Evolutionary conservation across 495 filamentous ascomycete genomes (phyloP).

Genomic region (Parachaetomium inaequale): DNA sequence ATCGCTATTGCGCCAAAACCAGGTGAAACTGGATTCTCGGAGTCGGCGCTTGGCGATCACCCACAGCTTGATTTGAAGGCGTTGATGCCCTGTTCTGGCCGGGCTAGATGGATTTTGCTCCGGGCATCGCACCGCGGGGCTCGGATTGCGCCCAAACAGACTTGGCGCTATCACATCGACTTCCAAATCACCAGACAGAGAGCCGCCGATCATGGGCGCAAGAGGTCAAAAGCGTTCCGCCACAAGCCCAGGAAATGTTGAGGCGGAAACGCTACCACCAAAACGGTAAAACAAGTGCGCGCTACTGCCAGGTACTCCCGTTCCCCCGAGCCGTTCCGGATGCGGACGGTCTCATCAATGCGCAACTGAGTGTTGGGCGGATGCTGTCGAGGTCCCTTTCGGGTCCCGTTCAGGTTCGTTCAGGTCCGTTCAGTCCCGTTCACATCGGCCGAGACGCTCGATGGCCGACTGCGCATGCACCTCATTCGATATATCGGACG

Average conservation of each 20-base stretch:
- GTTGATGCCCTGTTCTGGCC: neutral
- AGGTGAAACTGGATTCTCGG: conserved; percentile 5
- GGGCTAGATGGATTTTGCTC: neutral
- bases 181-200: neutral
- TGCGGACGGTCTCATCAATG: neutral
- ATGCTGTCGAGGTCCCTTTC: neutral
- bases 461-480: neutral
- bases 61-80: neutral
- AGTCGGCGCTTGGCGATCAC: neutral
- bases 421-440: too few relatives aligned
- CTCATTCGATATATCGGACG: conserved; percentile 6
- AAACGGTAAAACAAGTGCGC: neutral
- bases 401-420: too few relatives aligned
- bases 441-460: neutral
- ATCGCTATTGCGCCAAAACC: neutral
- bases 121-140: neutral
- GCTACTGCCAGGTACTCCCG: conserved; percentile 2
- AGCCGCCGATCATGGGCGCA: conserved; percentile 1
- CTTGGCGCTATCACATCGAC: neutral
- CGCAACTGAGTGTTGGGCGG: too few relatives aligned
- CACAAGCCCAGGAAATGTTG: neutral
- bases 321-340: neutral
- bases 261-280: neutral
- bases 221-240: neutral
- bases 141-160: neutral